These are phyloP conservation scores for Nigrospora sphaerica DNA, from an alignment of 2,329 filamentous ascomycete species.

Conservation along the genomic window DNA sequence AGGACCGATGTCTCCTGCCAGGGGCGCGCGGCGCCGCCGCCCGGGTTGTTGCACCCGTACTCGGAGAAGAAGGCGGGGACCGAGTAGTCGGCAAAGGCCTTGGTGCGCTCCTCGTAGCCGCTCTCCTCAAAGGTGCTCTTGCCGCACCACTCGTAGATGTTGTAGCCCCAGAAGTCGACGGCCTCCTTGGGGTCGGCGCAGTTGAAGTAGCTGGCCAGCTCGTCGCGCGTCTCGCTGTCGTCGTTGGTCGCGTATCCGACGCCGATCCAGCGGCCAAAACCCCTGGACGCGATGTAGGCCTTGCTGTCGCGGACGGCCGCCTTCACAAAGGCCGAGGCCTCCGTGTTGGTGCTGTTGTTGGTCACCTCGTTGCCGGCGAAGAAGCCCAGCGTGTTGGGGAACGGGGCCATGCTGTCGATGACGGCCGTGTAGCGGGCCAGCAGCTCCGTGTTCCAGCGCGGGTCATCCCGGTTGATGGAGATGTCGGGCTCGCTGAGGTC, in stretches of 20 bases:
- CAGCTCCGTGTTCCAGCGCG: conserved; percentile 59
- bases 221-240: conserved; percentile 57
- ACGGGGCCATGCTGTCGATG: conserved; percentile 58
- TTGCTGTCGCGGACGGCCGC: conserved; percentile 71
- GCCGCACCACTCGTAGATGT: conserved; percentile 79
- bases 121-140: conserved; percentile 53
- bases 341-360: conserved; percentile 63
- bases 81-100: conserved; percentile 61
- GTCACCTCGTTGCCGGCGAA: conserved; percentile 75
- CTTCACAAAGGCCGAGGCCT: conserved; percentile 68
- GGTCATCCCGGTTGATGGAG: conserved; percentile 61
- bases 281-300: conserved; percentile 62
- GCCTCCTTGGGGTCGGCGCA: conserved; percentile 43
- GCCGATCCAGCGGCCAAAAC: conserved; percentile 55
- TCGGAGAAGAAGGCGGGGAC: conserved; percentile 74
- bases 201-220: conserved; percentile 66
- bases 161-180: conserved; percentile 78
- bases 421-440: conserved; percentile 64
- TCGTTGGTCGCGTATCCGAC: conserved; percentile 74
- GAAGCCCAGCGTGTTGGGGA: conserved; percentile 68
- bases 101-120: conserved; percentile 58
- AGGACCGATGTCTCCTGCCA: conserved; percentile 63
- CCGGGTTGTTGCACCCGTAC: conserved; percentile 62
- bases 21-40: conserved; percentile 41
- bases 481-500: conserved; percentile 60